Base-by-base conservation (phyloP, 2,329 filamentous ascomycete genomes). In the Rasamsonia emersonii region DNA sequence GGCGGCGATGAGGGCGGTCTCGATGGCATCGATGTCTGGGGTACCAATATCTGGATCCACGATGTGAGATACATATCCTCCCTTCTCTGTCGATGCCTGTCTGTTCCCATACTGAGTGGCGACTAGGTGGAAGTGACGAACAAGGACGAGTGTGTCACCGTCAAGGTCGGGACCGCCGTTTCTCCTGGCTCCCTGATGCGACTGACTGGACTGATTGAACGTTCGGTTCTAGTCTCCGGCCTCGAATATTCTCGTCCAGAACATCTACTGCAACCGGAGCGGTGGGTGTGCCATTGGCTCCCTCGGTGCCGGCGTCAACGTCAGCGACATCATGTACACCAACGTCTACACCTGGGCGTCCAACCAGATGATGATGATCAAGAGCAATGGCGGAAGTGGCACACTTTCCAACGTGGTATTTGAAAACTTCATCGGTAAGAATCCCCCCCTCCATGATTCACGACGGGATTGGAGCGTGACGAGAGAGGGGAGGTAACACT, bases 331-430 rank as follows among this genome's bases (percentile, higher is more conserved):
- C 37, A 50, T 57, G 17, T 77, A 76, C 56, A 56, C 59, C 43
- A 73, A 76, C 46, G 47, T 77, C 39, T 77, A 77, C 57, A 75
- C 72, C 18, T 66, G 62, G 54, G 58, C 62, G n/a, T 69, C 67
- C 7, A 77, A 77, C 59, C 70, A 77, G 46, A 76, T 77, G 72
- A 67, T 68, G 53, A 73, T 75, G 70, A 67, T 77, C 59, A 78
- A 77, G 53, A 69, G 65, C 32, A 71, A 75, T 43, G 74, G 74
- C 24, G 74, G 74, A 21, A 62, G 50, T 35, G 74, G 73, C 14
- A 62, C 55, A 2, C 64, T 77, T 4, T 60, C 61, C 24, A 65
- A 75, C 41, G 56, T 47, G 0, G 44, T 63, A 2, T 62, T 77
- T 24, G 65, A 71, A 43, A 75, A 75, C 55, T 78, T 77, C 51